Conservation (phyloP, 2,329 filamentous ascomycete species). For the Hortaea sp. region DNA sequence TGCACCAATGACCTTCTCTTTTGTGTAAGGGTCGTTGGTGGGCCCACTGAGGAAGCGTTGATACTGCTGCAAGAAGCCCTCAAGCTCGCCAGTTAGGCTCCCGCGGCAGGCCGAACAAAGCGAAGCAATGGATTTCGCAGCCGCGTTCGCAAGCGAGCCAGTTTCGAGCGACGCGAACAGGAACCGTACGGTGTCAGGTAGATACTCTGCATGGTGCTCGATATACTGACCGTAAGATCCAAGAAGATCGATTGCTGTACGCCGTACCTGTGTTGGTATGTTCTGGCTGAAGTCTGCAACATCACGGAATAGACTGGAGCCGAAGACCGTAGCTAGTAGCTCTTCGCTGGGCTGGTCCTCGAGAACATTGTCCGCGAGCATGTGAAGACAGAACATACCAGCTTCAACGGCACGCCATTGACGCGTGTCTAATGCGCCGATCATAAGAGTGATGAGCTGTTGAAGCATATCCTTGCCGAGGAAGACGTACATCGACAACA, state of each 20-base stretch:
- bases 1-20: constrained; percentile 63
- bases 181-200: constrained; percentile 63
- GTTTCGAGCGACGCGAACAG: constrained; percentile 62
- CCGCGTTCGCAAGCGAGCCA: constrained; percentile 47
- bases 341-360: constrained; percentile 50
- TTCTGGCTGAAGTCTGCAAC: constrained; percentile 34
- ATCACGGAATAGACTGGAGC: constrained; percentile 46
- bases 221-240: constrained; percentile 71
- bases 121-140: constrained; percentile 63
- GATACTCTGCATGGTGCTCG: constrained; percentile 53
- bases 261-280: constrained; percentile 53
- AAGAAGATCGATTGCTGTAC: constrained; percentile 60
- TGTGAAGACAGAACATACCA: constrained; percentile 52
- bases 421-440: constrained; percentile 29
- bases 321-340: constrained; percentile 53
- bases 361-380: constrained; percentile 55
- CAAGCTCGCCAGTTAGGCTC: constrained; percentile 56
- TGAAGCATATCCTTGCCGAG: constrained; percentile 36
- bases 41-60: constrained; percentile 48
- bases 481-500: constrained; percentile 60
- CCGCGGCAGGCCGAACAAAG: constrained; percentile 67
- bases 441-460: constrained; percentile 36
- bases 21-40: constrained; percentile 58
- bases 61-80: constrained; percentile 63
- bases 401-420: constrained; percentile 44